A percentile compares a stretch with the other conserved stretches of the same genome.
phyloP scores from a whole-genome alignment of 225 moss, liverwort and hornwort genomes.

The Straminergon stramineum region DNA sequence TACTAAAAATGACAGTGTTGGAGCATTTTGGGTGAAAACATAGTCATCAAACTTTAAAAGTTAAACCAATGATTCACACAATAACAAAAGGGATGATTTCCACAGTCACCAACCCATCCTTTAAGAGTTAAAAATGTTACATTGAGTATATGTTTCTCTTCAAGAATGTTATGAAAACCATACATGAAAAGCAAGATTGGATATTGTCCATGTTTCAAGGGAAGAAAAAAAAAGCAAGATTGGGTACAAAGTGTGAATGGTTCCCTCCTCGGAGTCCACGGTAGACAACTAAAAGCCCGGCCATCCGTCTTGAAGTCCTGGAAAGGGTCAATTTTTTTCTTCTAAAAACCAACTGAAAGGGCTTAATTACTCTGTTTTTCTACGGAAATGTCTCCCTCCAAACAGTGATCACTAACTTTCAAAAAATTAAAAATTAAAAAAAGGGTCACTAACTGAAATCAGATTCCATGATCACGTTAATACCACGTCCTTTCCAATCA shows the following conservation, averaged over 20 bases:
- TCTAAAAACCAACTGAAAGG: not conserved
- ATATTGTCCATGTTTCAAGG: too few relatives aligned
- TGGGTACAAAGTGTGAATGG: not conserved
- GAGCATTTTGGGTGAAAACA: too few relatives aligned
- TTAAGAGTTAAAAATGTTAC: not conserved
- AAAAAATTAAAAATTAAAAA: too few relatives aligned
- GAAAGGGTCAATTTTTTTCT: not conserved
- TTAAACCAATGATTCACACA: too few relatives aligned
- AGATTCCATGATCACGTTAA: not conserved
- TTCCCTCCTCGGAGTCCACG: not conserved
- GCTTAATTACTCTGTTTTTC: not conserved
- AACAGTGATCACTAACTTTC: not conserved
- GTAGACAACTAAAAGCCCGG: not conserved
- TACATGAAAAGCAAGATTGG: too few relatives aligned
- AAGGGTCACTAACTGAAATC: too few relatives aligned
- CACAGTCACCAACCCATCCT: too few relatives aligned
- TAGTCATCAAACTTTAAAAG: too few relatives aligned
- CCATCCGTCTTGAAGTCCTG: not conserved
- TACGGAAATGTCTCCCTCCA: not conserved
- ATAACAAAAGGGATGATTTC: too few relatives aligned
- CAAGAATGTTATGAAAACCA: not conserved
- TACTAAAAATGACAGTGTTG: too few relatives aligned
- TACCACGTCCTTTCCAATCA: not conserved
- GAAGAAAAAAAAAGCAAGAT: too few relatives aligned
- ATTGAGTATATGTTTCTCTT: not conserved